These are phyloP conservation scores for Oryza glumipatula DNA, from an alignment of 176 grass and related monocot species.

Conservation along the genomic window DNA sequence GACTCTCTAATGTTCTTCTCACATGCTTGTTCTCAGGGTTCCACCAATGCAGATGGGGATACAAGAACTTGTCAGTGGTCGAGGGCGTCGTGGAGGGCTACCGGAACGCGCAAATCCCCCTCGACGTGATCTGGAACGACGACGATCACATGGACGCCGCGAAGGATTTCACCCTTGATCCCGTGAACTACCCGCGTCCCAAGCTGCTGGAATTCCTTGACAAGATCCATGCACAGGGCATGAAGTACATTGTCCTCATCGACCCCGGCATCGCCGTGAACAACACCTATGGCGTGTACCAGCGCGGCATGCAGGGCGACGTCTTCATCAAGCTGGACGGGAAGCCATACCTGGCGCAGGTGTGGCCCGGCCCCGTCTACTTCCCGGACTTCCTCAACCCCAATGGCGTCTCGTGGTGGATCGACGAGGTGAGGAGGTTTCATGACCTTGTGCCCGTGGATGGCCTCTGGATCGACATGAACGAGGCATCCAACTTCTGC, in stretches of 20 bases:
- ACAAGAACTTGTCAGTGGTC: slow-evolving; percentile 87
- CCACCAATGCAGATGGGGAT: slow-evolving; percentile 97
- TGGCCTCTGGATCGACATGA: slow-evolving; percentile 98
- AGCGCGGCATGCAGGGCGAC: slow-evolving; percentile 69
- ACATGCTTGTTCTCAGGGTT: slow-evolving; percentile 59
- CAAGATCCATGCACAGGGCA: slow-evolving; percentile 70
- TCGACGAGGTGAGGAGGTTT: slow-evolving; percentile 85
- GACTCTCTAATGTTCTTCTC: neutral
- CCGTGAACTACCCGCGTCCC: slow-evolving; percentile 73
- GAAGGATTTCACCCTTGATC: slow-evolving; percentile 89
- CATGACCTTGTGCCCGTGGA: slow-evolving; percentile 81
- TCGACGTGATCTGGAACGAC: slow-evolving; percentile 96
- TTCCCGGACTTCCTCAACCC: slow-evolving; percentile 92
- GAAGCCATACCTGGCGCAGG: slow-evolving; percentile 81
- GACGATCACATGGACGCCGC: slow-evolving; percentile 94
- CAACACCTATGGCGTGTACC: slow-evolving; percentile 73
- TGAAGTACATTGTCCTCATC: slow-evolving; percentile 96
- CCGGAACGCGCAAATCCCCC: slow-evolving; percentile 74
- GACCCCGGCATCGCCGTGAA: slow-evolving; percentile 91
- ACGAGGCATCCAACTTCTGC: slow-evolving; percentile 95
- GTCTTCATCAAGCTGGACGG: slow-evolving; percentile 88
- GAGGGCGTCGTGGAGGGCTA: slow-evolving; percentile 86
- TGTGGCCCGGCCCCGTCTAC: slow-evolving; percentile 94
- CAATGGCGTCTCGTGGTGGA: slow-evolving; percentile 75
- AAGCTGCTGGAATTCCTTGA: slow-evolving; percentile 78